phyloP scores from a whole-genome alignment of 1,284 basidiomycete species.

The Sanguinoderma infundibulare region DNA sequence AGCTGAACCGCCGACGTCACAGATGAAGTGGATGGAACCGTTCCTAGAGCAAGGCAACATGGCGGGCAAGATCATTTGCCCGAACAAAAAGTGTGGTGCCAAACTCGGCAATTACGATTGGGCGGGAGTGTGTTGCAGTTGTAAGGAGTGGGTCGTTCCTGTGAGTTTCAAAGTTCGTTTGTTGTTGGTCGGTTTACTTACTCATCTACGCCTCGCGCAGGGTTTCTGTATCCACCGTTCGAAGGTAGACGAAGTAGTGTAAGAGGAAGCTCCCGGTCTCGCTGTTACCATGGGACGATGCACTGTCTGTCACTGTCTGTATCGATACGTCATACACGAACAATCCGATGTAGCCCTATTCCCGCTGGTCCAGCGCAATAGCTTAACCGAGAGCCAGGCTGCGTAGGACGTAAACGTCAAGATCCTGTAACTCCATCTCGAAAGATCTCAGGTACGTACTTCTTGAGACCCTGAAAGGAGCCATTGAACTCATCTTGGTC shows the following conservation, averaged over 20 bases:
- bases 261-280: background rate
- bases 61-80: constrained; percentile 89
- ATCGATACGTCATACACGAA: constrained; percentile 1
- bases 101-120: constrained; percentile 98
- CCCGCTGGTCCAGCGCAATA: background rate
- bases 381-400: constrained; percentile 14
- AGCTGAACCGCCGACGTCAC: background rate
- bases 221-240: constrained; percentile 90
- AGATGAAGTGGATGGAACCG: constrained; percentile 96
- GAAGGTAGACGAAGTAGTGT: constrained; percentile 87
- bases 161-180: constrained; percentile 48
- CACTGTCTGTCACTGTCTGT: background rate
- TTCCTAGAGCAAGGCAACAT: constrained; percentile 76
- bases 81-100: constrained; percentile 85
- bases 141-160: constrained; percentile 89
- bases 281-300: background rate
- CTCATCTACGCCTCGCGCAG: constrained; percentile 39
- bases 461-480: constrained; percentile 39
- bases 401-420: background rate
- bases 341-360: constrained; percentile 3
- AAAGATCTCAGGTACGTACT: constrained; percentile 25
- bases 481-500: constrained; percentile 63
- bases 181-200: background rate
- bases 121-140: constrained; percentile 94
- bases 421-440: background rate